A percentile compares a stretch with the other conserved stretches of the same genome.
Evolutionary conservation across 1,284 basidiomycete species (phyloP).

Genomic region (Leccinum cinnamomeum): DNA sequence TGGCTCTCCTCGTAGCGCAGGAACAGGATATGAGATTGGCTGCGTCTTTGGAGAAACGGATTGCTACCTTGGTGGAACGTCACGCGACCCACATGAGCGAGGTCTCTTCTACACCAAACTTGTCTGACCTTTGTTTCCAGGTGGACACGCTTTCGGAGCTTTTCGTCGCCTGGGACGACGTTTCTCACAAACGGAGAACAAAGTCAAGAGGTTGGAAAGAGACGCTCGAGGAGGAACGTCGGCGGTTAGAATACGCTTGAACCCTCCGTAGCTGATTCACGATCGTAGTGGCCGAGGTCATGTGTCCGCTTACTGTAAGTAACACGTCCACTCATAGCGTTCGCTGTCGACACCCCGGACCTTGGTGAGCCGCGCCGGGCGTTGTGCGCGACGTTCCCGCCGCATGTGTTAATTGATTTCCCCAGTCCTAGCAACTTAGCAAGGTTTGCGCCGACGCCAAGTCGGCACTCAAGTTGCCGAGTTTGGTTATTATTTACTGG

Average conservation of each 20-base stretch:
- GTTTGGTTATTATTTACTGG: too few species aligned
- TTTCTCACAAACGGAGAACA: constrained; percentile 61
- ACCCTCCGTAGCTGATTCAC: neutral
- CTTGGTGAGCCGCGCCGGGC: too few species aligned
- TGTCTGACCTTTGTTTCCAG: constrained; percentile 36
- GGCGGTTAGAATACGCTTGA: constrained; percentile 52
- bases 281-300: neutral
- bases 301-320: too few species aligned
- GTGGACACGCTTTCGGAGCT: constrained; percentile 75
- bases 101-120: constrained; percentile 3
- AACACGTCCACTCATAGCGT: too few species aligned
- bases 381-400: too few species aligned
- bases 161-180: constrained; percentile 79
- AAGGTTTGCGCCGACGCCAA: too few species aligned
- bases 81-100: constrained; percentile 65
- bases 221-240: constrained; percentile 51
- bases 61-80: constrained; percentile 60
- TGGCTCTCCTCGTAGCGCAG: constrained; percentile 55
- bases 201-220: constrained; percentile 53
- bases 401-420: too few species aligned
- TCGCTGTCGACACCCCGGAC: too few species aligned
- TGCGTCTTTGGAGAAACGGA: constrained; percentile 59
- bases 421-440: too few species aligned
- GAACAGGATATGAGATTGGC: constrained; percentile 57
- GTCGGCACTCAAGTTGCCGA: too few species aligned